Base-by-base conservation (phyloP, 2,329 filamentous ascomycete genomes). In the Penicillium paneum region DNA sequence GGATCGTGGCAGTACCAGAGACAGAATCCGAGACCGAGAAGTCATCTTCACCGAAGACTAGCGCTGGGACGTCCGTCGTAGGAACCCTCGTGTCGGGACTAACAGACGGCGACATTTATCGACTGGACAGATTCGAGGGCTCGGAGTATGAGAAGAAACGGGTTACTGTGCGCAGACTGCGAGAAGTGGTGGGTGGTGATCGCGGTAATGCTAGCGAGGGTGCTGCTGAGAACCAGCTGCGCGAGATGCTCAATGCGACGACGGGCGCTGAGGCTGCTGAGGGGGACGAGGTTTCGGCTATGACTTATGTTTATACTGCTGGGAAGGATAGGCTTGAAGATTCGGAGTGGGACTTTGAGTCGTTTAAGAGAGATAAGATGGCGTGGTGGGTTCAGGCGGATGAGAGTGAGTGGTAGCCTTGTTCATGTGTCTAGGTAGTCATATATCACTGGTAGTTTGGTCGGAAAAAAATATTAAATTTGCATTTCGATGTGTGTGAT, bases 91-190 rank as follows among this genome's bases (percentile, higher is more conserved):
- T 91, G 0, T 85, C 84, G 0, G 92, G 92, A 0, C 76, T 97
- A 40, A 95, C 89, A 0, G 82, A 87, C 35, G 85, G 82, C 24
- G 91, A 97, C 65, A 77, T 97, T 49, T 75, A 77, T 61, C 85
- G 87, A 29, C 79, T 97, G 2, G 91, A 97, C 67, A 73, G 78
- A 4, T 97, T 96, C 67, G 93, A 97, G 71, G 93, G 93, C 0
- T 59, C 61, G 6, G 84, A 94, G 69, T 96, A 96, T 67, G 74
- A 77, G 53, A 80, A 87, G 19, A 59, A 67, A 11, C 67, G 64
- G 11, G 82, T 86, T 0, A 67, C 62, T 12, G 80, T 82, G 15
- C 66, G 71, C 15, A 62, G 78, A 1, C 49, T 81, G 45, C 65
- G 61, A 29, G 38, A 49, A 50, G 5, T 49, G 54, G 12, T 60